These are phyloP conservation scores for Termitomyces eurrhizus DNA, from an alignment of 768 basidiomycete genomes.

Conservation along the genomic window DNA sequence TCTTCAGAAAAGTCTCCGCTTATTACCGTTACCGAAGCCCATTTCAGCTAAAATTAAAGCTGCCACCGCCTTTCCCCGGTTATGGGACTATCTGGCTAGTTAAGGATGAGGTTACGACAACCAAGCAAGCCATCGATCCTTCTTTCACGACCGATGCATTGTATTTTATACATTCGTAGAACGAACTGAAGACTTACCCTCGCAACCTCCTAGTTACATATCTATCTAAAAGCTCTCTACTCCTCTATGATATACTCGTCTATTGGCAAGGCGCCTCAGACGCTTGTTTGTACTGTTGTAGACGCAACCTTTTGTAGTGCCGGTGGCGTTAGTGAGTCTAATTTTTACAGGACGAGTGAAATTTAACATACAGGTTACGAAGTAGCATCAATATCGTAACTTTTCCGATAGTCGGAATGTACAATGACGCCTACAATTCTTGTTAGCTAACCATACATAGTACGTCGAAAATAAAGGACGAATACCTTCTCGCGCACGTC, in stretches of 20 bases:
- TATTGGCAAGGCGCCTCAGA: slow-evolving; percentile 22
- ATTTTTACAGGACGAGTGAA: slow-evolving; percentile 2
- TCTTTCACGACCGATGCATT: slow-evolving; percentile 20
- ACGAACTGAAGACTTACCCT: slow-evolving; percentile 19
- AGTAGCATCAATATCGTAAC: slow-evolving; percentile 98
- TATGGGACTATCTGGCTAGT: neutral
- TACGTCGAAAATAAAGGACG: neutral
- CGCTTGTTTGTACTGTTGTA: slow-evolving; percentile 48
- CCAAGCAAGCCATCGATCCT: slow-evolving; percentile 1
- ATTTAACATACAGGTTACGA: slow-evolving; percentile 74
- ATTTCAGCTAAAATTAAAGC: slow-evolving; percentile 31
- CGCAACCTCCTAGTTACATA: slow-evolving; percentile 19
- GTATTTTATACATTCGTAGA: slow-evolving; percentile 28
- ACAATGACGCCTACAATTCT: slow-evolving; percentile 73
- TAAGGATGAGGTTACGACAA: slow-evolving; percentile 4
- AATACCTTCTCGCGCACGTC: slow-evolving; percentile 88
- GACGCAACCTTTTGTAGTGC: slow-evolving; percentile 41
- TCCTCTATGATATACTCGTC: slow-evolving; percentile 30
- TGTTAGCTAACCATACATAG: neutral
- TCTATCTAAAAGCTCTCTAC: slow-evolving; percentile 23
- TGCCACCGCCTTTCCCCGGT: neutral
- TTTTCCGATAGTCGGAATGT: slow-evolving; percentile 95
- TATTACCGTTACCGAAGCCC: slow-evolving; percentile 42
- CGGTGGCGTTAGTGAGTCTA: neutral
- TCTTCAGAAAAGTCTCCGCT: slow-evolving; percentile 26